These are phyloP conservation scores for Agapanthus africanus DNA, from an alignment of 106 monocot species.

Conservation along the genomic window DNA sequence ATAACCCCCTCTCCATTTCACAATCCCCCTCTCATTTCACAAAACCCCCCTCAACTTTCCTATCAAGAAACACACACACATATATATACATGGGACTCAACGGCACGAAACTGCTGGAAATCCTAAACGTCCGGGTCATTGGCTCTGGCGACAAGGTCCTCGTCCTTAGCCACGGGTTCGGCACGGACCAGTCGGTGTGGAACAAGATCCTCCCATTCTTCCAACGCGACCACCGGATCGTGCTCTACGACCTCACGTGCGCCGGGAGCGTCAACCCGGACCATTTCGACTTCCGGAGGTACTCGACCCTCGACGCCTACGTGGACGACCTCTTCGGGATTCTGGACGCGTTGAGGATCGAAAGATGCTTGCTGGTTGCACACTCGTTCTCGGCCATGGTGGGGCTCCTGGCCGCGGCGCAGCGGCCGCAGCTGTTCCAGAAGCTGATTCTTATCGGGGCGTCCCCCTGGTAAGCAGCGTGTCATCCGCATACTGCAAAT, in stretches of 20 bases:
- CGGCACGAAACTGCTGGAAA: constrained; percentile 49
- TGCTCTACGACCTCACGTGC: constrained; percentile 92
- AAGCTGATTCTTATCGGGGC: constrained; percentile 88
- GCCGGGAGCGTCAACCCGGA: constrained; percentile 98
- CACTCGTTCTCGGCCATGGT: constrained; percentile 99
- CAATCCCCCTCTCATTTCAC: too few species aligned
- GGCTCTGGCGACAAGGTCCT: constrained; percentile 57
- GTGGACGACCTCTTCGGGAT: constrained; percentile 80
- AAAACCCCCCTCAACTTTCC: too few species aligned
- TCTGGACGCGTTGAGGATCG: constrained; percentile 60
- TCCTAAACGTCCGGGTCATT: constrained; percentile 84
- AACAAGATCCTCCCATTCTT: constrained; percentile 72
- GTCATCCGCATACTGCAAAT: too few species aligned
- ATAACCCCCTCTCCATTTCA: too few species aligned
- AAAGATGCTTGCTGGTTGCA: constrained; percentile 75
- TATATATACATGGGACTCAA: too few species aligned
- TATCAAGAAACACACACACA: too few species aligned
- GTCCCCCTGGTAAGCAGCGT: constrained; percentile 76
- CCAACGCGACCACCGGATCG: constrained; percentile 58
- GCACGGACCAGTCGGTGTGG: constrained; percentile 97
- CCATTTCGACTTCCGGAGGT: constrained; percentile 95
- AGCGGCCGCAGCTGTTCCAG: constrained; percentile 65
- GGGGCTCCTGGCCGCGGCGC: constrained; percentile 76
- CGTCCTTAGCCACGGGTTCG: constrained; percentile 90
- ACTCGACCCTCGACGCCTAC: constrained; percentile 81